These are phyloP conservation scores for Glebionis coronaria DNA, from an alignment of 129 eudicot genomes.

Conservation along the genomic window DNA sequence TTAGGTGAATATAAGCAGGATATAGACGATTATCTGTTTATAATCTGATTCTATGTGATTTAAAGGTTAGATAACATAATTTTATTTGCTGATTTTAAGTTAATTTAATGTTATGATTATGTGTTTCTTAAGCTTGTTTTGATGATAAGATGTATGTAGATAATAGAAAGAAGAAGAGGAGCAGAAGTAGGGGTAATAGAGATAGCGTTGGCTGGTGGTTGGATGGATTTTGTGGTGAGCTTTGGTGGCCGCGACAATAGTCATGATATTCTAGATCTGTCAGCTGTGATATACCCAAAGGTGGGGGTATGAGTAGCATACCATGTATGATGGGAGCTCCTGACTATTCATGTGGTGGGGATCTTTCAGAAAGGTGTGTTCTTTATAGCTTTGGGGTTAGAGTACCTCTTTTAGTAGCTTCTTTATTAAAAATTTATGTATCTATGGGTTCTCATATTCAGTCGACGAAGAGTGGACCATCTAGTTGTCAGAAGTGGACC, in stretches of 20 bases:
- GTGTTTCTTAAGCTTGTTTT: no score
- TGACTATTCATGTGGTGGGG: slow-evolving; percentile 68
- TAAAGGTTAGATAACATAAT: no score
- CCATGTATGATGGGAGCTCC: slow-evolving; percentile 16
- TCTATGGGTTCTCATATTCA: no score
- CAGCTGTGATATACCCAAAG: slow-evolving; percentile 73
- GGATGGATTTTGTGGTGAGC: slow-evolving; percentile 88
- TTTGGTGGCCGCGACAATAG: slow-evolving; percentile 69
- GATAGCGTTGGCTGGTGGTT: slow-evolving; percentile 89
- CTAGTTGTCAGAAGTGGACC: no score
- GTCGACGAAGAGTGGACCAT: no score
- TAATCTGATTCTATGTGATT: no score
- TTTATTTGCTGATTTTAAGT: no score
- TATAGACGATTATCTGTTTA: no score
- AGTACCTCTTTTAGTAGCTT: no score
- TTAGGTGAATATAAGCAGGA: no score
- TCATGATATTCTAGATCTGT: slow-evolving; percentile 65
- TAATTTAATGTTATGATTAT: no score
- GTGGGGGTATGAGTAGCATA: slow-evolving; percentile 28
- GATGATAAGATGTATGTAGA: slow-evolving; percentile 34
- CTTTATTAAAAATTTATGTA: no score
- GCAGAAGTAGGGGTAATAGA: slow-evolving; percentile 64
- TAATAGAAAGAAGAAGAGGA: slow-evolving; percentile 33
- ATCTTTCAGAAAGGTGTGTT: slow-evolving; percentile 85
- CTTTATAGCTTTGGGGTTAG: slow-evolving; percentile 69